Evolutionary conservation across 2,329 filamentous ascomycete species (phyloP).

Genomic region (Stagonosporopsis cucurbitacearum): DNA sequence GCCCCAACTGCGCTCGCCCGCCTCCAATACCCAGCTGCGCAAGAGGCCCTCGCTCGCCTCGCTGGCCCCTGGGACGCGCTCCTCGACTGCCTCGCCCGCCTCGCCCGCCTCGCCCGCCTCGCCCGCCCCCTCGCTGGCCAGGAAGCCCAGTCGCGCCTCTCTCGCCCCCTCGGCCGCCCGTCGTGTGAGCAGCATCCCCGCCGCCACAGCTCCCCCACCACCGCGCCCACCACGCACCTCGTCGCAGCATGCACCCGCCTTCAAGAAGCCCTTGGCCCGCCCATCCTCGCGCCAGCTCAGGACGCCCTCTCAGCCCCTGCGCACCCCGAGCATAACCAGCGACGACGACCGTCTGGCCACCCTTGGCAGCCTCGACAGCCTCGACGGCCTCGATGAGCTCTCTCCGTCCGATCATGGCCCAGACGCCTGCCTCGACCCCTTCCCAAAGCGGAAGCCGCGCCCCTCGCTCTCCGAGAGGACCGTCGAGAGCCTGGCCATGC

Average conservation of each 20-base stretch:
- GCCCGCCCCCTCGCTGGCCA: conserved; percentile 4
- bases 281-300: conserved; percentile 44
- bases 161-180: conserved; percentile 31
- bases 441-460: conserved; percentile 48
- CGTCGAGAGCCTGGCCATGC: conserved; percentile 78
- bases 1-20: conserved; percentile 52
- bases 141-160: conserved; percentile 28
- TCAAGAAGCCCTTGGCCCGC: conserved; percentile 48
- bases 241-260: conserved; percentile 35
- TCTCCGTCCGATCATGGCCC: conserved; percentile 29
- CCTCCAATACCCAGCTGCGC: conserved; percentile 53
- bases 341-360: conserved; percentile 52
- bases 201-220: conserved; percentile 12
- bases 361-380: conserved; percentile 52
- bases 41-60: conserved; percentile 42
- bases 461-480: conserved; percentile 81
- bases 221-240: conserved; percentile 23
- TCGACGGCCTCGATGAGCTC: conserved; percentile 54
- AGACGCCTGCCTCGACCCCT: conserved; percentile 22
- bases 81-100: too few species aligned
- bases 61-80: too few species aligned
- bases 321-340: conserved; percentile 15
- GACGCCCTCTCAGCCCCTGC: conserved; percentile 23
- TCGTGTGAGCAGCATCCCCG: conserved; percentile 31
- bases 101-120: neutral